These are phyloP conservation scores for Ceratobasidium sp. DNA, from an alignment of 1,284 basidiomycete species.

Conservation along the genomic window DNA sequence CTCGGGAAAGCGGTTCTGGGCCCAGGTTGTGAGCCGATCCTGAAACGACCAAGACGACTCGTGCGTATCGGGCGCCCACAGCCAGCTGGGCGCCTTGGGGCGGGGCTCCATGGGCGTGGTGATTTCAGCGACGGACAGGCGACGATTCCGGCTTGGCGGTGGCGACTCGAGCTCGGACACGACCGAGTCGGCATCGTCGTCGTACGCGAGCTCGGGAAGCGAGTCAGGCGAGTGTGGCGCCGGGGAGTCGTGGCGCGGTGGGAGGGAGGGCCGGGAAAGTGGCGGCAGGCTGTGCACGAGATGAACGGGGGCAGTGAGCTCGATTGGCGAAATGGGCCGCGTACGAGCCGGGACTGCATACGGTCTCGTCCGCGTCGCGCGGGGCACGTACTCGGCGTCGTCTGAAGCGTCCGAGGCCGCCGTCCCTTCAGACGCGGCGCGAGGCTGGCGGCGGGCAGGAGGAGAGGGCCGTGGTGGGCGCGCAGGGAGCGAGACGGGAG, in stretches of 20 bases:
- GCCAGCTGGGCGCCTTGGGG: slow-evolving; percentile 15
- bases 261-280: slow-evolving; percentile 1
- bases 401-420: not conserved
- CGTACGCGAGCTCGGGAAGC: slow-evolving; percentile 35
- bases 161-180: slow-evolving; percentile 38
- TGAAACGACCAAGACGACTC: slow-evolving; percentile 33
- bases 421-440: slow-evolving; percentile 11
- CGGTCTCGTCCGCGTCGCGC: slow-evolving; percentile 28
- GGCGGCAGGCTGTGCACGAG: slow-evolving; percentile 28
- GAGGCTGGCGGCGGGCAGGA: slow-evolving; percentile 6
- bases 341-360: slow-evolving; percentile 20
- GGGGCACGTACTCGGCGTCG: slow-evolving; percentile 35
- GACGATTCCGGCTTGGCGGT: slow-evolving; percentile 23
- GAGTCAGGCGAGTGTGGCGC: slow-evolving; percentile 15
- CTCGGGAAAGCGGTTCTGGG: slow-evolving; percentile 45
- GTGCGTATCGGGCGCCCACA: slow-evolving; percentile 20
- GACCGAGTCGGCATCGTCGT: slow-evolving; percentile 36
- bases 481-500: slow-evolving; percentile 8
- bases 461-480: slow-evolving; percentile 18
- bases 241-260: slow-evolving; percentile 7
- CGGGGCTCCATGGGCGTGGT: slow-evolving; percentile 4
- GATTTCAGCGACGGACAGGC: slow-evolving; percentile 18
- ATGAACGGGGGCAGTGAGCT: slow-evolving; percentile 34
- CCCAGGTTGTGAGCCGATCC: slow-evolving; percentile 41
- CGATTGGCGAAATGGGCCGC: slow-evolving; percentile 39